Base-by-base conservation (phyloP, 2,329 filamentous ascomycete genomes). In the Aspergillus sp. region DNA sequence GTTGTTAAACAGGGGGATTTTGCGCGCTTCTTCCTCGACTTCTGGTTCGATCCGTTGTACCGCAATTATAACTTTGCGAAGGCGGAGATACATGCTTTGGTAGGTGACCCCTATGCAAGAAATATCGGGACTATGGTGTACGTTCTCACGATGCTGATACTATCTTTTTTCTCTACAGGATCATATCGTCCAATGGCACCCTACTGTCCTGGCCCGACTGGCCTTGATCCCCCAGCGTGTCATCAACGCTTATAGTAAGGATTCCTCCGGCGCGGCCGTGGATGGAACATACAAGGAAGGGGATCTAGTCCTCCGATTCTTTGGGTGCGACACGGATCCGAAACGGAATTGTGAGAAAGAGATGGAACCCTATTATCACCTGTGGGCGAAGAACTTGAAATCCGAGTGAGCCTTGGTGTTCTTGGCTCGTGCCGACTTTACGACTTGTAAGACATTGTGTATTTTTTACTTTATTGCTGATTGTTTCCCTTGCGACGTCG, bases 51-150 rank as follows among this genome's bases (percentile, higher is more conserved):
- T 73, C 95, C 95, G 52, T 80, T 98, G 49, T 99, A 96, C 77
- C 85, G 94, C 64, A 90, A 84, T 66, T 99, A 99, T 79, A 96
- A 96, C 73, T 99, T 99, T 71, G 91, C 96, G 71, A 97, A 96
- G 75, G 93, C 92, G 0, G 95, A 99, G 76, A 86, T 84, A 24
- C 94, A 99, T 80, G 93, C 94, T 54, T 77, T 99, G 80, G 95
- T 92, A 81, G 73, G 87, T 74, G 32, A 31, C 20, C 7, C 12
- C 6, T 42, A 7, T 42, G 36, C 6, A 29, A 29, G 26, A 9
- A 29, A 9, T 16, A n/a, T 42, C 5, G 36, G 14, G 36, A 14
- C 16, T 42, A n/a, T 6, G 14, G 14, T 42, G 14, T 9, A 42
- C 6, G 36, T n/a, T 42, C 14, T 16, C 36, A n/a, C 2, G 36